phyloP scores from a whole-genome alignment of 164 flowering plant species.

The Aristolochia fimbriata region DNA sequence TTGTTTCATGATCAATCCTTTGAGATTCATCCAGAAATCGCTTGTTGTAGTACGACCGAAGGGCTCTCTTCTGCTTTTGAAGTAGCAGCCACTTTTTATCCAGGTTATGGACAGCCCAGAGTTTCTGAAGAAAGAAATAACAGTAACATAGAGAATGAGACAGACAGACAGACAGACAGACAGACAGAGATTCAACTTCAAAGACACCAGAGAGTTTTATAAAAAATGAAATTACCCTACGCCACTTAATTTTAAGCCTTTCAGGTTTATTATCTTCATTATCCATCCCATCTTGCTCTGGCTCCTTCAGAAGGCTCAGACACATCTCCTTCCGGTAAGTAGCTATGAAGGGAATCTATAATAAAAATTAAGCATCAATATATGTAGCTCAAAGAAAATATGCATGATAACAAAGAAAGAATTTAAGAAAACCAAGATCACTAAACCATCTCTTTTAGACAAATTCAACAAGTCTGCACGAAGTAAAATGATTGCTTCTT shows the following conservation, averaged over 20 bases:
- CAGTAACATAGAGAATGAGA: too few relatives aligned
- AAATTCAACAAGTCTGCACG: too few relatives aligned
- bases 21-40: conserved; percentile 78
- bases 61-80: conserved; percentile 79
- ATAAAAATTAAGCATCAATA: background rate
- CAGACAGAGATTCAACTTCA: too few relatives aligned
- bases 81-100: conserved; percentile 88
- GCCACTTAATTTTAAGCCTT: conserved; percentile 14
- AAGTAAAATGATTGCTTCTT: conserved; percentile 10
- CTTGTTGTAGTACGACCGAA: conserved; percentile 50
- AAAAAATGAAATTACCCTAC: conserved; percentile 12
- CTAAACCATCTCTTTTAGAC: too few relatives aligned
- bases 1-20: conserved; percentile 53
- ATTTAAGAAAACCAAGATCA: too few relatives aligned
- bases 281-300: conserved; percentile 27
- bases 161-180: too few relatives aligned
- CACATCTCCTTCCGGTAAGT: conserved; percentile 90
- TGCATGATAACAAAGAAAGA: too few relatives aligned
- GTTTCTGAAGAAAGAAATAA: conserved; percentile 31
- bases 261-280: conserved; percentile 12
- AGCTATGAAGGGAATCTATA: conserved; percentile 80
- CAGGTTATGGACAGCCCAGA: conserved; percentile 79
- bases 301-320: conserved; percentile 50
- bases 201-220: too few relatives aligned
- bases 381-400: too few relatives aligned